Percentiles rank a stretch among this genome's conserved stretches.
Evolutionary conservation across 169 alveolate genomes (phyloP).

Genomic region (Perkinsus marinus): DNA sequence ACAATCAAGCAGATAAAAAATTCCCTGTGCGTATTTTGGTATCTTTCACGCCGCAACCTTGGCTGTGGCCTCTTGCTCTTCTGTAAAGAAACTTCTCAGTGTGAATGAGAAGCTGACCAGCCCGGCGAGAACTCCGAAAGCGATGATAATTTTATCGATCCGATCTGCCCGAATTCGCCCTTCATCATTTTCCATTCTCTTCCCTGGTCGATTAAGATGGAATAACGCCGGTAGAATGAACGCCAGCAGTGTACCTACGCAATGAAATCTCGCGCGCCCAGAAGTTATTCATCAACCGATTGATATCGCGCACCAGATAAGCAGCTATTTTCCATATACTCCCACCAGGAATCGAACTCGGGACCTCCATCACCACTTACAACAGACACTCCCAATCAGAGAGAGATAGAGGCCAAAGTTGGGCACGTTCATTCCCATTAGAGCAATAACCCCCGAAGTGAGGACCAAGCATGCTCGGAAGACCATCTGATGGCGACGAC

Average conservation of each 20-base stretch:
- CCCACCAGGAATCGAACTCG: not conserved
- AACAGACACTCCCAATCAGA: not conserved
- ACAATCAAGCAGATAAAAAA: not conserved
- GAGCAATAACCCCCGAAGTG: not conserved
- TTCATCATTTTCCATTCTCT: not conserved
- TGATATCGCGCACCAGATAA: too few relatives aligned
- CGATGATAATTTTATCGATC: not conserved
- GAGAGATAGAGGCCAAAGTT: not conserved
- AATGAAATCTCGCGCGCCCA: too few relatives aligned
- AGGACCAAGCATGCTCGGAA: not conserved
- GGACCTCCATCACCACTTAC: not conserved
- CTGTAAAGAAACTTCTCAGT: not conserved
- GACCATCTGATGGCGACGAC: not conserved
- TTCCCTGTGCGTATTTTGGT: not conserved
- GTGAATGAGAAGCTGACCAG: not conserved
- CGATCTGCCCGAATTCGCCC: not conserved
- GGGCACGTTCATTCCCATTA: not conserved
- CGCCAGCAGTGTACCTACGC: not conserved
- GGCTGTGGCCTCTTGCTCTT: not conserved
- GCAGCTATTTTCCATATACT: too few relatives aligned
- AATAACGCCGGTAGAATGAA: constrained; percentile 7
- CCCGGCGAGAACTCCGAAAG: constrained; percentile 2
- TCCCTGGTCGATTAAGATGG: not conserved
- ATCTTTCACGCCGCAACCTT: not conserved
- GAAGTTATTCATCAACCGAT: too few relatives aligned